Evolutionary conservation across 2,329 filamentous ascomycete species (phyloP).

Genomic region (Metarhizium brunneum): DNA sequence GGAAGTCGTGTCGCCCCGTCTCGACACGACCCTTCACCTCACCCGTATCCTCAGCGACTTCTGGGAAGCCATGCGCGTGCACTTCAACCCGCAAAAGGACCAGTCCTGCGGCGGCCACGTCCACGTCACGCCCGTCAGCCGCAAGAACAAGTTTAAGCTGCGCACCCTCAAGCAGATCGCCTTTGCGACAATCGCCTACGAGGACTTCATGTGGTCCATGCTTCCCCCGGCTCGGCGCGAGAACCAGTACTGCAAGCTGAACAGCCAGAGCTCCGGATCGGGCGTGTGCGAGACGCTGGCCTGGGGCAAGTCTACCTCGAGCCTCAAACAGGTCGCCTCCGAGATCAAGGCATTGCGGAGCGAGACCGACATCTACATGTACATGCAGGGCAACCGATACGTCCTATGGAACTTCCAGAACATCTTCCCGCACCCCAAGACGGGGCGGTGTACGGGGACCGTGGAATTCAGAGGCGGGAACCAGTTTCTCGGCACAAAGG

Average conservation of each 20-base stretch:
- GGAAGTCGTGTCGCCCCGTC: slow-evolving; percentile 30
- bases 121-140: slow-evolving; percentile 26
- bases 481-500: slow-evolving; percentile 27
- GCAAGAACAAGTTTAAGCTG: slow-evolving; percentile 25
- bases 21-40: slow-evolving; percentile 24
- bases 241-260: slow-evolving; percentile 26
- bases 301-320: slow-evolving; percentile 17
- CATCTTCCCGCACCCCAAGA: slow-evolving; percentile 27
- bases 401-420: slow-evolving; percentile 33
- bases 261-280: slow-evolving; percentile 21
- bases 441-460: slow-evolving; percentile 26
- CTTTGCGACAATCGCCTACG: slow-evolving; percentile 25
- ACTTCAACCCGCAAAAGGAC: slow-evolving; percentile 27
- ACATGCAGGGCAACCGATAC: slow-evolving; percentile 30
- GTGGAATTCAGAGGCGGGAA: slow-evolving; percentile 31
- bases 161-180: slow-evolving; percentile 26
- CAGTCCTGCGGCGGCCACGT: slow-evolving; percentile 29
- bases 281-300: slow-evolving; percentile 19
- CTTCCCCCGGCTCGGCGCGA: slow-evolving; percentile 23
- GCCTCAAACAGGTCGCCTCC: slow-evolving; percentile 19
- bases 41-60: slow-evolving; percentile 26
- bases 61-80: slow-evolving; percentile 32
- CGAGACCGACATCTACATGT: slow-evolving; percentile 23
- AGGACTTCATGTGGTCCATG: slow-evolving; percentile 23
- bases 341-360: slow-evolving; percentile 16